phyloP scores from a whole-genome alignment of 139 green algal genomes.

The Chlorokybus atmophyticus region DNA sequence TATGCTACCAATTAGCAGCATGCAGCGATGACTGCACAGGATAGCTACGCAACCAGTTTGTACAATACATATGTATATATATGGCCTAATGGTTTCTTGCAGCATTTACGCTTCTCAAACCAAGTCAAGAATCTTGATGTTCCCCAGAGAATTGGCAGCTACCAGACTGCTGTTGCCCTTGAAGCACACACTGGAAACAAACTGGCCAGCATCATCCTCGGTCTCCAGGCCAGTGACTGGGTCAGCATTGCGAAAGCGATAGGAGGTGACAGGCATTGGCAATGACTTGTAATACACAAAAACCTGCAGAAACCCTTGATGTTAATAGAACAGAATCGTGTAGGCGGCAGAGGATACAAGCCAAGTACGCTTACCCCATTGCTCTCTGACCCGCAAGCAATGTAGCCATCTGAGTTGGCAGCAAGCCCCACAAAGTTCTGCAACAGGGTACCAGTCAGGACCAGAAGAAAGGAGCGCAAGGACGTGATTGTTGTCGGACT shows the following conservation, averaged over 20 bases:
- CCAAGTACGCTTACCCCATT: slow-evolving; percentile 45
- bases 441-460: neutral
- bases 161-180: slow-evolving; percentile 29
- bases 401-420: slow-evolving; percentile 49
- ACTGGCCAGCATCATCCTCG: slow-evolving; percentile 27
- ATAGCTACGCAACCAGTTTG: neutral
- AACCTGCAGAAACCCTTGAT: slow-evolving; percentile 20
- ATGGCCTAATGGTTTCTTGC: neutral
- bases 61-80: neutral
- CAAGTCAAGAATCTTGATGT: slow-evolving; percentile 33
- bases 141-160: slow-evolving; percentile 46
- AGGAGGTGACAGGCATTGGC: slow-evolving; percentile 22
- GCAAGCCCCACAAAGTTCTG: slow-evolving; percentile 85
- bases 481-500: neutral
- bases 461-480: neutral
- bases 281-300: slow-evolving; percentile 29
- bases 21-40: neutral
- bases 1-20: neutral
- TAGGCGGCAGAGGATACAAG: no score
- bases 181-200: slow-evolving; percentile 54
- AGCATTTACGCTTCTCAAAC: slow-evolving; percentile 11
- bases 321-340: no score
- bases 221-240: slow-evolving; percentile 16
- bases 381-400: slow-evolving; percentile 72
- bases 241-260: slow-evolving; percentile 13